Evolutionary conservation across 2,329 filamentous ascomycete species (phyloP).

Genomic region (Orbilia javanica): DNA sequence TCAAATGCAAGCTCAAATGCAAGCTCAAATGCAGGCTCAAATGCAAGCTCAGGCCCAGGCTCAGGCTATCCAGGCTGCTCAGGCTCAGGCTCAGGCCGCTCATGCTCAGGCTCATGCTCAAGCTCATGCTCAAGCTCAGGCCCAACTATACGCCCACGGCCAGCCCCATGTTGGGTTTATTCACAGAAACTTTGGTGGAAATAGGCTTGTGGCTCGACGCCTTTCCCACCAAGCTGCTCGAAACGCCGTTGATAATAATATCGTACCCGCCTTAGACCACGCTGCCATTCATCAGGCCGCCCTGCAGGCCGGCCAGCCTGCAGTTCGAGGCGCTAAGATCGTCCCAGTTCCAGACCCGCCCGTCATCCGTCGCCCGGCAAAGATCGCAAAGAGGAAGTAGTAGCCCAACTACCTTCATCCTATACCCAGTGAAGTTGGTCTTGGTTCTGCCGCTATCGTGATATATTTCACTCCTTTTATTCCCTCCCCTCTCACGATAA

Average conservation of each 20-base stretch:
- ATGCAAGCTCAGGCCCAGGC: not conserved
- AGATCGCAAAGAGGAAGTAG: conserved; percentile 45
- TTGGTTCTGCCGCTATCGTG: not conserved
- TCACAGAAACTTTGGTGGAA: conserved; percentile 46
- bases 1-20: too few relatives aligned
- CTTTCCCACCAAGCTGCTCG: conserved; percentile 20
- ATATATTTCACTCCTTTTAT: not conserved
- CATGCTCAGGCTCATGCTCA: not conserved
- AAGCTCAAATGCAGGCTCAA: not conserved
- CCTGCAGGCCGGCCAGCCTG: not conserved
- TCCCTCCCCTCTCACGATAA: not conserved
- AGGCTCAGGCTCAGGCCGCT: not conserved
- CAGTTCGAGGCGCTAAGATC: not conserved
- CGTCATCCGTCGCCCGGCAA: conserved; percentile 24
- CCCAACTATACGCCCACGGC: not conserved
- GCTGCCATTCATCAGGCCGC: not conserved
- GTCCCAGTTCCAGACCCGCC: conserved; percentile 4
- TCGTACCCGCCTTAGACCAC: not conserved
- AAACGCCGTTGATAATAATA: not conserved
- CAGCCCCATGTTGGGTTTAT: conserved; percentile 40
- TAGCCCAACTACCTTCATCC: not conserved
- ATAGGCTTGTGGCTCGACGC: conserved; percentile 17
- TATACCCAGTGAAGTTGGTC: not conserved
- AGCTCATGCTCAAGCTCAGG: not conserved
- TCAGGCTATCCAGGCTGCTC: too few relatives aligned